These are phyloP conservation scores for Picochlorum sp. DNA, from an alignment of 139 green algal species.

Conservation along the genomic window DNA sequence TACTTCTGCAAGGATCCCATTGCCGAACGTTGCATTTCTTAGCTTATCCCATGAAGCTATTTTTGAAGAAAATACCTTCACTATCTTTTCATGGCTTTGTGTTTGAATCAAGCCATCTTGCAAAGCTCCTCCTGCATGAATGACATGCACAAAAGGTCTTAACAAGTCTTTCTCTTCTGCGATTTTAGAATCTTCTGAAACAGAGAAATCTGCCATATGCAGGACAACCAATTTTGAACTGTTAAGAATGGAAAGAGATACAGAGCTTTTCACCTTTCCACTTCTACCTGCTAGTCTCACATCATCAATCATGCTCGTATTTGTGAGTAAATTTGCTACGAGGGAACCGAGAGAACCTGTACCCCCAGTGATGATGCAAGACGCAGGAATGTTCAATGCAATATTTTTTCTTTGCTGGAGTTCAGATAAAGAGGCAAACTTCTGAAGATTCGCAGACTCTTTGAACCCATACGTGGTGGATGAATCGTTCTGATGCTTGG, in stretches of 20 bases:
- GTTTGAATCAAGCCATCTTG: background rate
- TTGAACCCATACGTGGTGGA: background rate
- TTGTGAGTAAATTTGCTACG: constrained; percentile 30
- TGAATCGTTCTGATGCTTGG: background rate
- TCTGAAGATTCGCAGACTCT: background rate
- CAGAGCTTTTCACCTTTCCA: background rate
- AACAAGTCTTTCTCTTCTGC: background rate
- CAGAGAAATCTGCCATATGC: background rate
- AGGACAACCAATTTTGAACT: background rate
- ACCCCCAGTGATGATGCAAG: constrained; percentile 51
- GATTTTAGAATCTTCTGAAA: background rate
- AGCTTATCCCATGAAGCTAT: background rate
- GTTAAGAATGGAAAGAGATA: background rate
- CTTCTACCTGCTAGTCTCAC: background rate
- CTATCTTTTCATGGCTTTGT: background rate
- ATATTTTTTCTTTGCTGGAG: background rate
- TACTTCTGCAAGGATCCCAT: constrained; percentile 7
- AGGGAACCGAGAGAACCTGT: constrained; percentile 55
- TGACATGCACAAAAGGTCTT: background rate
- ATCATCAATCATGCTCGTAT: background rate
- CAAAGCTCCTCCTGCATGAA: constrained; percentile 4
- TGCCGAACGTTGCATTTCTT: background rate
- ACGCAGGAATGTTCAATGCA: background rate
- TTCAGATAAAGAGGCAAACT: background rate
- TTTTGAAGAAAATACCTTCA: background rate